These are phyloP conservation scores for Rhynchosporium graminicola DNA, from an alignment of 2,329 filamentous ascomycete genomes.

Conservation along the genomic window DNA sequence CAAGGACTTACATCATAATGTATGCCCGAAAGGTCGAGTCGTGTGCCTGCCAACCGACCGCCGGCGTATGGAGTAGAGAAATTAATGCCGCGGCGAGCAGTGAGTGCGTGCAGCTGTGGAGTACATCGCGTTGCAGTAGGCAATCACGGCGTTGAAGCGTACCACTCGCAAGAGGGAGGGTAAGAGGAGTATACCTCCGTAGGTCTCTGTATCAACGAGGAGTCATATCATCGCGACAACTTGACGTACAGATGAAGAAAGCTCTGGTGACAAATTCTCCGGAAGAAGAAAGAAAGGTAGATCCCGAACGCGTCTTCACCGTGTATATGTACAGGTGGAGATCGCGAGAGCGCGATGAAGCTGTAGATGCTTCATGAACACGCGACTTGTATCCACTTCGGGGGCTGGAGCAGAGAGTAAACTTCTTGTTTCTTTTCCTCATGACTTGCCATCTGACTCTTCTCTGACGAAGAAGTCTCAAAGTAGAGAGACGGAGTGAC, in stretches of 20 bases:
- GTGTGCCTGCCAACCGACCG: neutral
- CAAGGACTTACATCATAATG: neutral
- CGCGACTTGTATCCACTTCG: slow-evolving; percentile 6
- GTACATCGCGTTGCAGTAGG: neutral
- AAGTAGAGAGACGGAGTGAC: too few species aligned
- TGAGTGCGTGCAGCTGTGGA: slow-evolving; percentile 12
- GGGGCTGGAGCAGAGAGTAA: neutral
- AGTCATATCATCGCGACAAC: slow-evolving; percentile 10
- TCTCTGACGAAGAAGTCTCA: too few species aligned
- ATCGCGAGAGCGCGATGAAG: slow-evolving; percentile 6
- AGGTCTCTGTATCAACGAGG: slow-evolving; percentile 14
- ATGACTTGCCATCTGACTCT: neutral
- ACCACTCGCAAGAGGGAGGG: neutral
- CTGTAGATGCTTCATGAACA: slow-evolving; percentile 7
- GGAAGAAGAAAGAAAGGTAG: neutral
- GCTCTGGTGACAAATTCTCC: too few species aligned
- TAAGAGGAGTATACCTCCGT: neutral
- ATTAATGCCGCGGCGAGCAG: neutral
- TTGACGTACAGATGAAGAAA: neutral
- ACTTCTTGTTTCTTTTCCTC: neutral
- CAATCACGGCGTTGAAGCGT: neutral
- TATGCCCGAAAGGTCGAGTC: neutral
- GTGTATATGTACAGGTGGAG: neutral
- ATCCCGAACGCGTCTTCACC: slow-evolving; percentile 6
- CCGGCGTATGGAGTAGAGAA: neutral